Percentiles rank a stretch among this genome's conserved stretches.
phyloP scores from a whole-genome alignment of 2,329 filamentous ascomycete genomes.

The Calonectria pseudoturangicola region DNA sequence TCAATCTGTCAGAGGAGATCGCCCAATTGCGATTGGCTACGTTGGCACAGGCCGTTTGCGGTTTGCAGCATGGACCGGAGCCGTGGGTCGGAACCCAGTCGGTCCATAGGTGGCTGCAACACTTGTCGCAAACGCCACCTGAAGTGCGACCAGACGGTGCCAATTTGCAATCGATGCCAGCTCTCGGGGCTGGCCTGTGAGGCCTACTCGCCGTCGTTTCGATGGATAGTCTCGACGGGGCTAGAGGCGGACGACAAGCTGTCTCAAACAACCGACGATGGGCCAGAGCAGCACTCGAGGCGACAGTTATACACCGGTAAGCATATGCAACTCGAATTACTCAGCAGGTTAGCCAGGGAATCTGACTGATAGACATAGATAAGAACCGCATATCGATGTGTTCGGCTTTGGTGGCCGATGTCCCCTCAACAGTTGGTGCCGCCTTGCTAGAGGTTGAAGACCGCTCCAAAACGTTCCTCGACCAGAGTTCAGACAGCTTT shows the following conservation, averaged over 20 bases:
- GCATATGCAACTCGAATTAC: neutral
- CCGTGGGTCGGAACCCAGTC: conserved; percentile 12
- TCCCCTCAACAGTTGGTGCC: conserved; percentile 45
- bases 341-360: neutral
- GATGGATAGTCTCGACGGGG: conserved; percentile 48
- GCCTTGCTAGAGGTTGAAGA: conserved; percentile 47
- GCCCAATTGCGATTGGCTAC: neutral
- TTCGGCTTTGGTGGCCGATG: conserved; percentile 33
- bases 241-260: conserved; percentile 41
- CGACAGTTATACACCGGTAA: conserved; percentile 48
- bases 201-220: conserved; percentile 46
- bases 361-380: neutral
- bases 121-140: conserved; percentile 51
- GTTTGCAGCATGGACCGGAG: conserved; percentile 22
- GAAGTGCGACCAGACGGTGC: conserved; percentile 47
- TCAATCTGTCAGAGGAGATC: conserved; percentile 5
- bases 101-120: conserved; percentile 47
- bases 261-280: conserved; percentile 39
- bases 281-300: conserved; percentile 43
- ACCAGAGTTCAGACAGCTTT: conserved; percentile 18
- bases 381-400: conserved; percentile 44
- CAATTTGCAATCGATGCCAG: conserved; percentile 45
- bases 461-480: conserved; percentile 38
- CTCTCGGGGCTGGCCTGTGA: conserved; percentile 46
- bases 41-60: neutral